Evolutionary conservation across 495 filamentous ascomycete genomes (phyloP), one percentile per base, ranked within the genome.

Genomic region (Podospora appendiculata): DNA sequence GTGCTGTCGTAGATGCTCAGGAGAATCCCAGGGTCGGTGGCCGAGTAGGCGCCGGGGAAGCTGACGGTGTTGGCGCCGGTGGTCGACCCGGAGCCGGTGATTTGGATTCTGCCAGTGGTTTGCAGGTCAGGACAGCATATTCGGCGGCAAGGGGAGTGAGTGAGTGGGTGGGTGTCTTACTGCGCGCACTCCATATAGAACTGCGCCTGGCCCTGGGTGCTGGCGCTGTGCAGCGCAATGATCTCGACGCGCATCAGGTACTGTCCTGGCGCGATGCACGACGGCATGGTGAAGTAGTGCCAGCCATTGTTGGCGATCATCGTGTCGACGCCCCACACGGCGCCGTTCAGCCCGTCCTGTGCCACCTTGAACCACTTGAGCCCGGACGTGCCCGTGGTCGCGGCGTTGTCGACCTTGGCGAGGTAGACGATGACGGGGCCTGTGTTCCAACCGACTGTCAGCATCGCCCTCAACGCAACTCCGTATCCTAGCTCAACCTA

Each of bases 281-380:
- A 32, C 8, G 77, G 76, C 60, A 79, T 76, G 35, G 59, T 66
- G 41, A 79, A 67, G 46, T 70, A 51, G 64, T 77, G 68, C 51
- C 67, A 67, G 11, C 76, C 73, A 65, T 76, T 75, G 68, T 75
- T 73, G 12, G 54, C 51, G 62, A 78, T 80, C 49, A 80, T 59
- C 47, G 73, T 74, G 57, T 77, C 74, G 47, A 64, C 71, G 41
- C 72, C 77, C 76, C 76, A 77, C 54, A 54, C 60, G 56, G 74
- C 71, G 56, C 68, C 69, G 65, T 67, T 70, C 73, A 76, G 43
- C 68, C 69, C 68, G 50, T 75, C 68, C 45, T 72, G 60, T 64
- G 66, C 77, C 56, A 77, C 63, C 67, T 81, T 80, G 62, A 75
- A 77, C 78, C 77, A 81, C 72, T 58, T 74, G 75, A 13, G 9